Conservation (phyloP, 1,284 basidiomycete species). For the Ustilago lituana region DNA sequence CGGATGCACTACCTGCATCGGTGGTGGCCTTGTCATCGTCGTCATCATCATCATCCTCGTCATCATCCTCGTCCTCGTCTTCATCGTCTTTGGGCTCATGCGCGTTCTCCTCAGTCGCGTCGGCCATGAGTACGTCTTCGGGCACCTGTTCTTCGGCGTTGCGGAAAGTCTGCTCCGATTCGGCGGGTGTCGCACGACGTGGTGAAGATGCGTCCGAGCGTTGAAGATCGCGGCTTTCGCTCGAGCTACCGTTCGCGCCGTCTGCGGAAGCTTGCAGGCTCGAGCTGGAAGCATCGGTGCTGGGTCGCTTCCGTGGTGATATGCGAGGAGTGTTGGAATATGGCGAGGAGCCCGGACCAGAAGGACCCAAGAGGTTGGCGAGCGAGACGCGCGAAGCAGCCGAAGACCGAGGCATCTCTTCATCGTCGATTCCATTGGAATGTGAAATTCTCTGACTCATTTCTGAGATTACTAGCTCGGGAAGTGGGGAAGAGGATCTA, state of each 20-base stretch:
- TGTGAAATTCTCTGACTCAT: conserved; percentile 27
- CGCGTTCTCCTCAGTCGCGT: conserved; percentile 13
- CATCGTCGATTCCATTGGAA: conserved; percentile 14
- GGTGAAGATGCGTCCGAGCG: conserved; percentile 17
- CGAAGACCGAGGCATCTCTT: conserved; percentile 34
- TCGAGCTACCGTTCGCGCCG: neutral
- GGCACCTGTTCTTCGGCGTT: conserved; percentile 26
- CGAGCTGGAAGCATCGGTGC: conserved; percentile 17
- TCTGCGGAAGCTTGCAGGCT: conserved; percentile 21
- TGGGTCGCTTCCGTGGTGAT: conserved; percentile 42
- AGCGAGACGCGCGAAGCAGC: conserved; percentile 44
- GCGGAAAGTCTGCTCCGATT: conserved; percentile 17
- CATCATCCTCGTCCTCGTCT: conserved; percentile 25
- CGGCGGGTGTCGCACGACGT: conserved; percentile 3
- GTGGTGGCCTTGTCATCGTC: conserved; percentile 45
- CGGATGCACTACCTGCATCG: conserved; percentile 48
- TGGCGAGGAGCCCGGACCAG: conserved; percentile 39
- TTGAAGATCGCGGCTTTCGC: conserved; percentile 12
- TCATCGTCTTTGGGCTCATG: conserved; percentile 5
- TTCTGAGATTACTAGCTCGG: conserved; percentile 8
- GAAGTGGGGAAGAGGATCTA: conserved; percentile 36
- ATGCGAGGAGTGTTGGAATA: conserved; percentile 31
- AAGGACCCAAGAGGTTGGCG: conserved; percentile 44
- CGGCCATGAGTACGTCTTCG: conserved; percentile 22
- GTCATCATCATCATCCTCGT: conserved; percentile 45